Evolutionary conservation across 768 basidiomycete species (phyloP).

Genomic region (Naganishia onofrii): DNA sequence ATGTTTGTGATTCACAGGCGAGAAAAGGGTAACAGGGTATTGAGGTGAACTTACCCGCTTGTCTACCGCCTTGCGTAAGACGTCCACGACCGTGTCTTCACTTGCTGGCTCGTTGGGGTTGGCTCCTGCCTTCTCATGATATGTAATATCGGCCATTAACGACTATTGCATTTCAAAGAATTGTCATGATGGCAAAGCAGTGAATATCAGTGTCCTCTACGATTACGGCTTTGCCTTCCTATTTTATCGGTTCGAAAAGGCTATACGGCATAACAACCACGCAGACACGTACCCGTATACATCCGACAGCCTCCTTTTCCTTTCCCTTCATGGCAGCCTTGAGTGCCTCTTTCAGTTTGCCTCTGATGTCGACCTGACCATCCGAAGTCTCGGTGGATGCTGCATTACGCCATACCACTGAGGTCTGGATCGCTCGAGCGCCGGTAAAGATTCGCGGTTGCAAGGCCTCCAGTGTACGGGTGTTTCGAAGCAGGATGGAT

Average conservation of each 20-base stretch:
- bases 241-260: no score
- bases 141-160: slow-evolving; percentile 47
- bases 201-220: no score
- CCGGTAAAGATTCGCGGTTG: neutral
- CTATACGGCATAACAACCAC: neutral
- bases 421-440: slow-evolving; percentile 6
- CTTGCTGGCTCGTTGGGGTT: slow-evolving; percentile 43
- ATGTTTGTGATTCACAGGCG: neutral
- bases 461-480: neutral
- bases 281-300: slow-evolving; percentile 42
- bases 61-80: slow-evolving; percentile 45
- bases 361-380: slow-evolving; percentile 32
- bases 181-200: no score
- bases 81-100: slow-evolving; percentile 42
- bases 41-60: slow-evolving; percentile 40
- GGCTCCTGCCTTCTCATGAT: slow-evolving; percentile 44
- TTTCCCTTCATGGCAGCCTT: slow-evolving; percentile 51
- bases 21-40: no score
- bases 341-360: slow-evolving; percentile 45
- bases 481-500: neutral
- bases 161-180: slow-evolving; percentile 32
- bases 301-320: slow-evolving; percentile 40
- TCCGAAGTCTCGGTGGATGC: neutral
- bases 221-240: no score
- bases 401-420: neutral